Evolutionary conservation across 257 asterid species (phyloP), one percentile per base, ranked within the genome.

Genomic region (Buddleja alternifolia): DNA sequence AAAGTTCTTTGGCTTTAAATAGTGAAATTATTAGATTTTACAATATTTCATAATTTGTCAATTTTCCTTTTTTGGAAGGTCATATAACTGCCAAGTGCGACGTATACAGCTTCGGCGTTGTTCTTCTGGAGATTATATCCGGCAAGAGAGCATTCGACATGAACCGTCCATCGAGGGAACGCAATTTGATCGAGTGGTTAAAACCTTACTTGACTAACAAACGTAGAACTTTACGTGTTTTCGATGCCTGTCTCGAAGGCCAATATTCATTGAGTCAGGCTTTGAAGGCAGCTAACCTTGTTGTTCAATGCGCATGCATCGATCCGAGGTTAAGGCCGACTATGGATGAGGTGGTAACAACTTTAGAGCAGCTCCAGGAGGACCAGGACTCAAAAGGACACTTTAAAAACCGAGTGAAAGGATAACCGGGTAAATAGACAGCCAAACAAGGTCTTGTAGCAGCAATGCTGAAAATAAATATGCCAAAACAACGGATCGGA

Each of bases 121-220:
- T 88, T 7, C 95, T 89, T 3, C 73, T 86, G 2, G 96, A 89
- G 73, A 81, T 89, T 58, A 19, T 89, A 50, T 71, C 87, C 0
- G 96, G 96, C 15, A 86, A 77, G 75, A 89, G 80, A 76, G 90
- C 88, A 2, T 80, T 86, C 57, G 96, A 89, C 86, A 89, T 81
- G 80, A 89, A 85, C 60, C 88, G 90, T 15, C 90, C 96, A 2
- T 21, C 83, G 0, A 88, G 92, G 23, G 90, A 89, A 37, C 95
- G 85, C 51, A 81, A 77, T 68, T 82, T 89, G 3, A 85, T 89
- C 14, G 92, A 86, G 65, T 89, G 95, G 96, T 90, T 90, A 11
- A 89, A 88, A 69, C 92, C 96, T 34, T 85, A 89, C 75, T 77
- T 89, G 15, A 79, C 82, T 63, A 81, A 83, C 78, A 87, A 85